Evolutionary conservation across 148 eudicot genomes (phyloP).

Genomic region (Gaultheria prostrata): DNA sequence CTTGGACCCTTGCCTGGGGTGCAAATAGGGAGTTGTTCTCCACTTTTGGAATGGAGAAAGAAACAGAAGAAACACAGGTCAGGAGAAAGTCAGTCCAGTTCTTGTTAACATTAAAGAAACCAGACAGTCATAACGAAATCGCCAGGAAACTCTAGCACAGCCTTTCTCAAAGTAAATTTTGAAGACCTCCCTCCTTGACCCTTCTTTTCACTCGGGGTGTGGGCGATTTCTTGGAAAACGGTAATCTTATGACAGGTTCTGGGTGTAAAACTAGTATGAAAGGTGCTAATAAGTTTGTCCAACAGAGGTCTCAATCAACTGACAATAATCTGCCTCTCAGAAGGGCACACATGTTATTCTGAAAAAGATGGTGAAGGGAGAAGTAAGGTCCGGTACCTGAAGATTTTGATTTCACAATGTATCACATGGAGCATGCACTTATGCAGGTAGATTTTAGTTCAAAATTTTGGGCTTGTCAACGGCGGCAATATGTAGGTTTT

Average conservation of each 20-base stretch:
- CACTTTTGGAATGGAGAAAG: too few relatives aligned
- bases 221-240: background rate
- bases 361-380: background rate
- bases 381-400: background rate
- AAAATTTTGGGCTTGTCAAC: background rate
- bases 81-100: too few relatives aligned
- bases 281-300: conserved; percentile 1
- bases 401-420: background rate
- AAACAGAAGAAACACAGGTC: too few relatives aligned
- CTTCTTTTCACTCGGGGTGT: background rate
- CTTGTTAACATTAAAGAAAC: too few relatives aligned
- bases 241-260: background rate
- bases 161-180: background rate
- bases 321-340: background rate
- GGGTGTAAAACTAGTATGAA: background rate
- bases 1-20: background rate
- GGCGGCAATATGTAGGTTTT: conserved; percentile 4
- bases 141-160: background rate
- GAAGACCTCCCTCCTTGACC: background rate
- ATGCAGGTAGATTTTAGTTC: background rate
- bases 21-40: background rate
- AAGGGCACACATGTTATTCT: background rate
- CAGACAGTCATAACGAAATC: too few relatives aligned
- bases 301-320: background rate
- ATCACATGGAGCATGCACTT: background rate